Evolutionary conservation across 768 basidiomycete genomes (phyloP).

Genomic region (Hygrocybe punicea): DNA sequence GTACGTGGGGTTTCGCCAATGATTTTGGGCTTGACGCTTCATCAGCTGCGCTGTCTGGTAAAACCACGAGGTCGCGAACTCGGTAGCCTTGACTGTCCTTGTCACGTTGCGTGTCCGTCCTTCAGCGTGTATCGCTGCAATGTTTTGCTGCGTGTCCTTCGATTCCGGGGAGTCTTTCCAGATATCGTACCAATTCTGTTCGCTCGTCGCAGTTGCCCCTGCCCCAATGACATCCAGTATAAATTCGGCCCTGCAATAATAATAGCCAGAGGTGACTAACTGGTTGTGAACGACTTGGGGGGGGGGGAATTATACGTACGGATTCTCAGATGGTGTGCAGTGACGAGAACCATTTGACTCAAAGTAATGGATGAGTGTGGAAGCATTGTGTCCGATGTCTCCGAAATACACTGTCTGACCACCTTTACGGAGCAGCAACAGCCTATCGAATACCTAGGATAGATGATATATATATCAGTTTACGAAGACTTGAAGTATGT

Average conservation of each 20-base stretch:
- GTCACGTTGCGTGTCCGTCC: conserved; percentile 46
- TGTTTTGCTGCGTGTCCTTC: conserved; percentile 25
- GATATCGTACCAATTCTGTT: conserved; percentile 53
- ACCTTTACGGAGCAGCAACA: conserved; percentile 74
- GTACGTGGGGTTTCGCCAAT: conserved; percentile 63
- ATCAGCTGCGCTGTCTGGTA: conserved; percentile 46
- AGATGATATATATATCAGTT: not conserved
- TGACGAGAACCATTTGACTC: conserved; percentile 59
- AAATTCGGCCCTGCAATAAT: conserved; percentile 49
- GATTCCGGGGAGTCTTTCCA: conserved; percentile 50
- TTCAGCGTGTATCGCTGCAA: conserved; percentile 50
- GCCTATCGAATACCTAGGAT: conserved; percentile 61
- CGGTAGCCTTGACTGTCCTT: conserved; percentile 34
- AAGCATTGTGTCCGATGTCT: conserved; percentile 60
- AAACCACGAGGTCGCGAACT: conserved; percentile 54
- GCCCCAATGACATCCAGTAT: conserved; percentile 74
- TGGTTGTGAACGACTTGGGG: too few species aligned
- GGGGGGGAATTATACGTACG: conserved; percentile 43
- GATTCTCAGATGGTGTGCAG: conserved; percentile 70
- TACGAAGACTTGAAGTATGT: too few species aligned
- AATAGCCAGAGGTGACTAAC: conserved; percentile 19
- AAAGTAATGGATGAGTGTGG: conserved; percentile 72
- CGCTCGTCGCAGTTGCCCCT: conserved; percentile 55
- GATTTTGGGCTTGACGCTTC: conserved; percentile 41
- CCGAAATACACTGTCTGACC: conserved; percentile 76